phyloP scores from a whole-genome alignment of 805 yeast species.

The Metschnikowia hibisci region DNA sequence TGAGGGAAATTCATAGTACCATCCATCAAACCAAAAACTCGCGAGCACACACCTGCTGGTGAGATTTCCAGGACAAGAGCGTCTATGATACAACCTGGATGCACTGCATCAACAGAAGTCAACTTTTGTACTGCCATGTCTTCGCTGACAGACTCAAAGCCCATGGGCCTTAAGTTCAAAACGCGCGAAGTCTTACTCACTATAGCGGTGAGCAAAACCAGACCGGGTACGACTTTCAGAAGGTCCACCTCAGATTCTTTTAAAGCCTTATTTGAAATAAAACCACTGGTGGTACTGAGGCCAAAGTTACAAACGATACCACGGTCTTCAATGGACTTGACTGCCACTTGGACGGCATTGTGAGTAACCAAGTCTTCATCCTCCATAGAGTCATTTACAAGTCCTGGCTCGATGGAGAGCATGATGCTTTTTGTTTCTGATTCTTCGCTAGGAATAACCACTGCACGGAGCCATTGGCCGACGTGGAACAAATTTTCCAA shows the following conservation, averaged over 20 bases:
- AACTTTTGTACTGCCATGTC: constrained; percentile 46
- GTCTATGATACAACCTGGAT: constrained; percentile 82
- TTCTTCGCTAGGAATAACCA: constrained; percentile 50
- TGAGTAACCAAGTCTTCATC: constrained; percentile 65
- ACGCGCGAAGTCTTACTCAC: constrained; percentile 48
- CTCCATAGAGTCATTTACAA: constrained; percentile 57
- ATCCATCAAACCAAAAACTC: constrained; percentile 68
- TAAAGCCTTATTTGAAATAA: constrained; percentile 69
- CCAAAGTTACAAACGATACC: constrained; percentile 81
- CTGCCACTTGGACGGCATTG: constrained; percentile 67
- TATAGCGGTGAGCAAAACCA: constrained; percentile 59
- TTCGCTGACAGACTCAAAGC: constrained; percentile 45
- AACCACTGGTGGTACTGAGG: constrained; percentile 54
- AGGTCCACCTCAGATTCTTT: constrained; percentile 32
- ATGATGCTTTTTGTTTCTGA: constrained; percentile 47
- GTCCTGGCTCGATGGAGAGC: constrained; percentile 68
- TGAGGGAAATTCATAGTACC: constrained; percentile 72
- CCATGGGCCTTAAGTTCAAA: constrained; percentile 50
- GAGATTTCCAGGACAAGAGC: constrained; percentile 61
- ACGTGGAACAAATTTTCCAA: constrained; percentile 50
- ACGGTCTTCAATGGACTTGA: constrained; percentile 84
- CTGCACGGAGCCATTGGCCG: constrained; percentile 90
- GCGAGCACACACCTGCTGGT: constrained; percentile 63
- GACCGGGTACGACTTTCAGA: constrained; percentile 50
- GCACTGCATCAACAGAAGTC: constrained; percentile 71